Conservation (phyloP, 1,284 basidiomycete species). For the Pseudozyma pruni region DNA sequence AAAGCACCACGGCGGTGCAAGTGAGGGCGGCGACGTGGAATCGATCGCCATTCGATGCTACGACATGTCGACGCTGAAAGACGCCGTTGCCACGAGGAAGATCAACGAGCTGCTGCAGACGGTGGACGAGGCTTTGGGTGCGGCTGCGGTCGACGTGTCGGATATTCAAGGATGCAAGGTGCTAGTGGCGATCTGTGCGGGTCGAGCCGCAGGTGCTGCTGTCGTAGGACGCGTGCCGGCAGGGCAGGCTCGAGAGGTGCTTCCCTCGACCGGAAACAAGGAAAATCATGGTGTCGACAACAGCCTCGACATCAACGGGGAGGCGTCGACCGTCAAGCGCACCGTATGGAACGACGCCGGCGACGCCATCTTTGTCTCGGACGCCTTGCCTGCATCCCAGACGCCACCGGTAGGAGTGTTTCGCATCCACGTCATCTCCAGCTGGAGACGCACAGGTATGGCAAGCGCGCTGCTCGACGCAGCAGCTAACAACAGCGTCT, state of each 20-base stretch:
- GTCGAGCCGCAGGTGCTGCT: slow-evolving; percentile 51
- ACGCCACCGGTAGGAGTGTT: slow-evolving; percentile 56
- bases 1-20: slow-evolving; percentile 10
- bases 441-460: slow-evolving; percentile 49
- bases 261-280: slow-evolving; percentile 26
- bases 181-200: slow-evolving; percentile 40
- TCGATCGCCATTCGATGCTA: slow-evolving; percentile 37
- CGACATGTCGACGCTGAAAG: slow-evolving; percentile 42
- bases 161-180: slow-evolving; percentile 37
- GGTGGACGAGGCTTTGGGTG: slow-evolving; percentile 59
- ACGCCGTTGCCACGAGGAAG: slow-evolving; percentile 25
- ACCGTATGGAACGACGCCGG: slow-evolving; percentile 45
- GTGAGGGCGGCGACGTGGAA: slow-evolving; percentile 8
- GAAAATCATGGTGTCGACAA: slow-evolving; percentile 14
- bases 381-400: slow-evolving; percentile 29
- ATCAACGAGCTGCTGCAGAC: slow-evolving; percentile 41
- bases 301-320: no score
- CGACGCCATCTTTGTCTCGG: slow-evolving; percentile 50
- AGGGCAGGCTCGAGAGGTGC: slow-evolving; percentile 48
- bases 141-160: slow-evolving; percentile 33
- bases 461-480: slow-evolving; percentile 51
- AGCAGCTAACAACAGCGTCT: slow-evolving; percentile 52
- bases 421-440: slow-evolving; percentile 56
- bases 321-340: slow-evolving; percentile 1
- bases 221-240: slow-evolving; percentile 35